These are phyloP conservation scores for Globisporangium splendens DNA, from an alignment of 352 stramenopile genomes.

Conservation along the genomic window DNA sequence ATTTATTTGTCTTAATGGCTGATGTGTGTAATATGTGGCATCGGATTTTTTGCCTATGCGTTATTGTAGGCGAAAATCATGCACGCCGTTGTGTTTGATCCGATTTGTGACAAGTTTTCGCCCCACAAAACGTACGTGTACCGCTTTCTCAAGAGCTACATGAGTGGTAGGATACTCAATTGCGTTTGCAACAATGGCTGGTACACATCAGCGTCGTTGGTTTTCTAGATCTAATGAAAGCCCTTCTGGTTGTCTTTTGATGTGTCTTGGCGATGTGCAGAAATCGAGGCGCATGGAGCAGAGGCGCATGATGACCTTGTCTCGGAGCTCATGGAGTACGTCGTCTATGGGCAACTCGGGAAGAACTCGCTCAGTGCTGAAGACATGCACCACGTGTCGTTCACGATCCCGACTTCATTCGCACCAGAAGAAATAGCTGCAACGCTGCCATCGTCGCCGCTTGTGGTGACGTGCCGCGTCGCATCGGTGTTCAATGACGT, in stretches of 20 bases:
- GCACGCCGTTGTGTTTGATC: constrained; percentile 45
- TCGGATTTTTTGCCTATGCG: neutral
- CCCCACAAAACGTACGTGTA: constrained; percentile 63
- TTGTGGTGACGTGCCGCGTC: constrained; percentile 70
- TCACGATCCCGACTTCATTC: constrained; percentile 25
- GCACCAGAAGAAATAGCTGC: neutral
- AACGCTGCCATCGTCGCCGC: neutral
- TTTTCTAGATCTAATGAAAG: neutral
- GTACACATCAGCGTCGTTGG: neutral
- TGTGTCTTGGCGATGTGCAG: constrained; percentile 31
- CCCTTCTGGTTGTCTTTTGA: neutral
- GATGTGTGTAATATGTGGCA: neutral
- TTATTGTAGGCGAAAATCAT: constrained; percentile 46
- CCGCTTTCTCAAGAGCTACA: constrained; percentile 66
- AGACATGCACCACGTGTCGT: constrained; percentile 76
- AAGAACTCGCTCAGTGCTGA: constrained; percentile 38
- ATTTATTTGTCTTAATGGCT: constrained; percentile 8
- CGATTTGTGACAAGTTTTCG: constrained; percentile 53
- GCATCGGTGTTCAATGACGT: constrained; percentile 81
- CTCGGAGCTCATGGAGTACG: constrained; percentile 50
- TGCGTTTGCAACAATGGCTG: neutral
- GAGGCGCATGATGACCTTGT: constrained; percentile 57
- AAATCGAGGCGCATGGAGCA: constrained; percentile 38
- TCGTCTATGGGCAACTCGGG: constrained; percentile 28
- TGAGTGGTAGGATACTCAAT: constrained; percentile 33